Conservation (phyloP, 106 monocot genomes). For the Phalaenopsis equestris region DNA sequence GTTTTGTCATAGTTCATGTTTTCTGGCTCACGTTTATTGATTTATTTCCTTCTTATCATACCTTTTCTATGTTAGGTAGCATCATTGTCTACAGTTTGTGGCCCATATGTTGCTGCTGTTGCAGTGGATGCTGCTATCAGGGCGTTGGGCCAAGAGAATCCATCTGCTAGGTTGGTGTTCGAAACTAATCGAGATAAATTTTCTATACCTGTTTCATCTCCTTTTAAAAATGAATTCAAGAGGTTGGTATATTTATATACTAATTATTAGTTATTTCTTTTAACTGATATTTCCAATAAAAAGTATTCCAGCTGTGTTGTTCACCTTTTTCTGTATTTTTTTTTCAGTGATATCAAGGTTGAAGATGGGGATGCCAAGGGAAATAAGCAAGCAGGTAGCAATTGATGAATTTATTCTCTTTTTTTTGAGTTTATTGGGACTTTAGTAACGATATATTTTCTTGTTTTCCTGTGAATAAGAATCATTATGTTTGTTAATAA, state of each 20-base stretch:
- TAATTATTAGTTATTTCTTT: not conserved
- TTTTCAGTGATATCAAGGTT: slow-evolving; percentile 31
- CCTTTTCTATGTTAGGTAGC: slow-evolving; percentile 54
- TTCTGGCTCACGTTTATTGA: not conserved
- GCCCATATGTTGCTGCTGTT: slow-evolving; percentile 56
- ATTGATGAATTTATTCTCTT: not conserved
- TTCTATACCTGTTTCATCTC: not conserved
- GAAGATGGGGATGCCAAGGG: slow-evolving; percentile 27
- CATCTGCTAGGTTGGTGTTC: slow-evolving; percentile 46
- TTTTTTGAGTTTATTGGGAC: not conserved
- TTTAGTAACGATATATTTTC: not conserved
- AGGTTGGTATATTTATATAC: slow-evolving; percentile 19
- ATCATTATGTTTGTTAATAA: not conserved
- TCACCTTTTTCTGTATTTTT: not conserved
- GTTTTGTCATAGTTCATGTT: not conserved
- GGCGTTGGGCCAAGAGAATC: slow-evolving; percentile 52
- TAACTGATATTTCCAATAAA: not conserved
- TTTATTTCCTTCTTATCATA: not conserved
- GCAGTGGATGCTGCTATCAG: slow-evolving; percentile 61
- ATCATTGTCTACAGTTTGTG: slow-evolving; percentile 47
- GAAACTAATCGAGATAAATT: slow-evolving; percentile 13
- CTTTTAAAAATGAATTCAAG: slow-evolving; percentile 19
- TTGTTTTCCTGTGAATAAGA: not conserved
- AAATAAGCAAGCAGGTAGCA: slow-evolving; percentile 34
- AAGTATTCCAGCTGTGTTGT: not conserved